Percentiles rank a stretch among this genome's conserved stretches.
Evolutionary conservation across 73 alveolate genomes (phyloP).

Genomic region (Breviolum minutum): DNA sequence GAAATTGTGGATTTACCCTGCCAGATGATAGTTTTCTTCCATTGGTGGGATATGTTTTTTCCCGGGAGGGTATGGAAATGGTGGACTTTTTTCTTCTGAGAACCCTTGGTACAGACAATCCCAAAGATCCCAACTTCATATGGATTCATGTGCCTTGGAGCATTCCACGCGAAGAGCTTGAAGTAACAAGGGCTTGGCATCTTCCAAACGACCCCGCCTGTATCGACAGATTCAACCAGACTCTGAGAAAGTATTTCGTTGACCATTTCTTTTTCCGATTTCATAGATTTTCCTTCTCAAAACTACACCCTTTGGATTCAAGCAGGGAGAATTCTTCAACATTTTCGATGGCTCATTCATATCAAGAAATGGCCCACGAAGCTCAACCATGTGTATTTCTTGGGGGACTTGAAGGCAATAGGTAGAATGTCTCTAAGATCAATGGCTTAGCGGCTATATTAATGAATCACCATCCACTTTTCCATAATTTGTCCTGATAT

Average conservation of each 20-base stretch:
- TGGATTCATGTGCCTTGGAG: slow-evolving; percentile 11
- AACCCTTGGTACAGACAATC: neutral
- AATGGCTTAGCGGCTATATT: no score
- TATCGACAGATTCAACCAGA: neutral
- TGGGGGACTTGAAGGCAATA: no score
- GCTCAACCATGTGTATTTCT: no score
- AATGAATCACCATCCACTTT: no score
- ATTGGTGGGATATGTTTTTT: no score
- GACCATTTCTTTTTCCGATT: neutral
- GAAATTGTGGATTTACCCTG: no score
- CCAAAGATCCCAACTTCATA: neutral
- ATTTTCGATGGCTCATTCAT: no score
- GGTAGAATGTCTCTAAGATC: no score
- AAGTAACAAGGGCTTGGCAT: slow-evolving; percentile 56
- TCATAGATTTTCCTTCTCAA: neutral
- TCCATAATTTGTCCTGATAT: no score
- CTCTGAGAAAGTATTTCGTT: neutral
- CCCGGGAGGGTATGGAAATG: no score
- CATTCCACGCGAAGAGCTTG: slow-evolving; percentile 79
- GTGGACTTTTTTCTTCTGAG: neutral
- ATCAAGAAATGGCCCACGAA: no score
- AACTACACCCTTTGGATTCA: neutral
- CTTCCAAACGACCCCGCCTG: slow-evolving; percentile 58
- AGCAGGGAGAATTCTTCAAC: neutral
- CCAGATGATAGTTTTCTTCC: no score